These are phyloP conservation scores for Zarea fungicola DNA, from an alignment of 2,329 filamentous ascomycete genomes.

Conservation along the genomic window DNA sequence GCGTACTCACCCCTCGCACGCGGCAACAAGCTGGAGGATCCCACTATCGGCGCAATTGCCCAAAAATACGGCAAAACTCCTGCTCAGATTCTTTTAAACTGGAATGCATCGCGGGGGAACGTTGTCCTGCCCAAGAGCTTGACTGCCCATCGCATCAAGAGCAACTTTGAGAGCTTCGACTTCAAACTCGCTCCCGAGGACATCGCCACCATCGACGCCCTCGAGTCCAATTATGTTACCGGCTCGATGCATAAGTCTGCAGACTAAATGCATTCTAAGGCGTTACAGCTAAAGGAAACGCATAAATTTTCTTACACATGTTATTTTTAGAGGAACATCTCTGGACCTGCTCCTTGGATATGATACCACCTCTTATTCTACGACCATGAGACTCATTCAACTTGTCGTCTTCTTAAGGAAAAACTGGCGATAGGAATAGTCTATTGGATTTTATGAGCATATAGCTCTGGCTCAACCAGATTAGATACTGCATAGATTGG, in stretches of 20 bases:
- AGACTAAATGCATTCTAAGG: slow-evolving; percentile 28
- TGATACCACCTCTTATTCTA: slow-evolving; percentile 13
- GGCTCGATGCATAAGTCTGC: slow-evolving; percentile 39
- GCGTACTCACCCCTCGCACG: slow-evolving; percentile 67
- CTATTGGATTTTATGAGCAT: slow-evolving; percentile 9
- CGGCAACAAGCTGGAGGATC: slow-evolving; percentile 61
- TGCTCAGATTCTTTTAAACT: slow-evolving; percentile 71
- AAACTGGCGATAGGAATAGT: neutral
- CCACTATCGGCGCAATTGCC: slow-evolving; percentile 56
- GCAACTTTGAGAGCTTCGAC: slow-evolving; percentile 59
- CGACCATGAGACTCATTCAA: slow-evolving; percentile 6
- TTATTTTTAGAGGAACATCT: slow-evolving; percentile 13
- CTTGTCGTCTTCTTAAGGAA: neutral
- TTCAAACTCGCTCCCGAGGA: slow-evolving; percentile 59
- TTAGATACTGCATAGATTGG: slow-evolving; percentile 12
- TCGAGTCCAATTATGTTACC: slow-evolving; percentile 71
- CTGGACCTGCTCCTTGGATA: slow-evolving; percentile 6
- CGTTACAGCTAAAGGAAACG: no score
- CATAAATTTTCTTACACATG: no score
- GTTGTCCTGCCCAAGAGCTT: slow-evolving; percentile 72
- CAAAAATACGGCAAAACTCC: slow-evolving; percentile 66
- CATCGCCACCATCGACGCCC: slow-evolving; percentile 55
- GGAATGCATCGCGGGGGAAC: slow-evolving; percentile 71
- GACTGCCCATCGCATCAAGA: slow-evolving; percentile 55
- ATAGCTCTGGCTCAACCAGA: slow-evolving; percentile 11